phyloP scores from a whole-genome alignment of 2,329 filamentous ascomycete species.

The Akanthomyces lecanii region DNA sequence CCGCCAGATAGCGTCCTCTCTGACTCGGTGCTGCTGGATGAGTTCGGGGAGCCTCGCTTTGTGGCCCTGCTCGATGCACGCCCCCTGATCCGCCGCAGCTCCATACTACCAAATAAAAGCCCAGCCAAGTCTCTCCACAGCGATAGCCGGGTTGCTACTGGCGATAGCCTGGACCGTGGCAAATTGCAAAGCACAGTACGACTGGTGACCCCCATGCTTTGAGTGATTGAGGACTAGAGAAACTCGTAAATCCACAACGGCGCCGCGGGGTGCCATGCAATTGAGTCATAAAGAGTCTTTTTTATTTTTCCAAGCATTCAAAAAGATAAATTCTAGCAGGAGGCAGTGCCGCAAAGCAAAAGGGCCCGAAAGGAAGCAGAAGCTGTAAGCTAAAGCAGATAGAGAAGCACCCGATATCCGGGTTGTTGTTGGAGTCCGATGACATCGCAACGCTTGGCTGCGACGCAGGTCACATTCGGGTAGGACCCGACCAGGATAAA shows the following conservation, averaged over 20 bases:
- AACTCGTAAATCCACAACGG: not conserved
- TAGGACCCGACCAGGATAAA: not conserved
- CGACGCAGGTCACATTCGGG: constrained; percentile 13
- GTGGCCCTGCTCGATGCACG: not conserved
- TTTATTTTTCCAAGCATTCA: no score
- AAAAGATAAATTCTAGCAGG: no score
- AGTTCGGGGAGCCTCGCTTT: constrained; percentile 8
- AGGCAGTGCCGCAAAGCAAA: not conserved
- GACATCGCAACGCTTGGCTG: not conserved
- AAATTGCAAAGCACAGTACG: not conserved
- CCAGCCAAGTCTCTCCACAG: constrained; percentile 1
- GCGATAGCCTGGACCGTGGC: not conserved
- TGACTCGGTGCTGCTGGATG: not conserved
- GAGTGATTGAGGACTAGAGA: not conserved
- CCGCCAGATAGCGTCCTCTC: not conserved
- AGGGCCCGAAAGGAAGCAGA: not conserved
- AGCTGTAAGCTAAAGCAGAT: not conserved
- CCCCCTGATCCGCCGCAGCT: not conserved
- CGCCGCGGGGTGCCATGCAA: not conserved
- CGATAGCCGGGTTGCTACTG: constrained; percentile 11
- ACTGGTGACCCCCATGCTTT: not conserved
- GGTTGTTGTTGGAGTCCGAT: not conserved
- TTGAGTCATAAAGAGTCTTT: not conserved
- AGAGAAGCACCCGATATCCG: constrained; percentile 7
- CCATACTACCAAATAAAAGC: not conserved